A percentile compares a stretch with the other conserved stretches of the same genome.
Evolutionary conservation across 805 yeast genomes (phyloP).

Genomic region (Zygotorulaspora danielsina): DNA sequence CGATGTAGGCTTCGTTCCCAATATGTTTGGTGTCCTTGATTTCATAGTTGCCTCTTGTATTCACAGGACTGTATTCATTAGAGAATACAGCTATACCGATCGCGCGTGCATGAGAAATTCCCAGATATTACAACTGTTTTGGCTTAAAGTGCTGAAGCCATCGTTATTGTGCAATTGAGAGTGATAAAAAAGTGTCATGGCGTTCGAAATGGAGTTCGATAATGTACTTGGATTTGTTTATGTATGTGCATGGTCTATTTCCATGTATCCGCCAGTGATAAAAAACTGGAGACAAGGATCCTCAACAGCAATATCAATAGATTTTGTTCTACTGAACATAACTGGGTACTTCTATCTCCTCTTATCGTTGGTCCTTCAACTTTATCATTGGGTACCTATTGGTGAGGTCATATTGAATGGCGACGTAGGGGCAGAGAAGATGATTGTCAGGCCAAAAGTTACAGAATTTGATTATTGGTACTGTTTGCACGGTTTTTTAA

Average conservation of each 20-base stretch:
- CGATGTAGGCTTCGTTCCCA: too few relatives aligned
- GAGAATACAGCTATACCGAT: too few relatives aligned
- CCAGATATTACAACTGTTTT: too few relatives aligned
- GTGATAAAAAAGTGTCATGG: conserved; percentile 3
- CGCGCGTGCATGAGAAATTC: too few relatives aligned
- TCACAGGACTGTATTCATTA: too few relatives aligned
- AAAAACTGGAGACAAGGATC: conserved; percentile 40
- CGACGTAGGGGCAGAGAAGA: conserved; percentile 23
- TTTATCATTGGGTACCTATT: conserved; percentile 36
- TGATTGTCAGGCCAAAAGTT: conserved; percentile 36
- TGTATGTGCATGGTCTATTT: conserved; percentile 43
- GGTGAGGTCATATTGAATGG: conserved; percentile 18
- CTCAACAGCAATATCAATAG: conserved; percentile 48
- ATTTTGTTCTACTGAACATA: conserved; percentile 43
- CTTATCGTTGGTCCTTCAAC: conserved; percentile 41
- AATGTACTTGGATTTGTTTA: conserved; percentile 36
- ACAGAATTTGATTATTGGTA: conserved; percentile 45
- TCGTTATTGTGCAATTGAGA: too few relatives aligned
- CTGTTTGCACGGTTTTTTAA: conserved; percentile 43
- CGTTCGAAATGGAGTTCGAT: conserved; percentile 12
- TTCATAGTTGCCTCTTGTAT: too few relatives aligned
- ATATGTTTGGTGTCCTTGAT: too few relatives aligned
- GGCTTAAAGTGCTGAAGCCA: too few relatives aligned
- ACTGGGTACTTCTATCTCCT: conserved; percentile 46
- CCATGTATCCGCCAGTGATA: conserved; percentile 48